Base-by-base conservation (phyloP, 2,329 filamentous ascomycete species). In the Paraphaeosphaeria sporulosa region DNA sequence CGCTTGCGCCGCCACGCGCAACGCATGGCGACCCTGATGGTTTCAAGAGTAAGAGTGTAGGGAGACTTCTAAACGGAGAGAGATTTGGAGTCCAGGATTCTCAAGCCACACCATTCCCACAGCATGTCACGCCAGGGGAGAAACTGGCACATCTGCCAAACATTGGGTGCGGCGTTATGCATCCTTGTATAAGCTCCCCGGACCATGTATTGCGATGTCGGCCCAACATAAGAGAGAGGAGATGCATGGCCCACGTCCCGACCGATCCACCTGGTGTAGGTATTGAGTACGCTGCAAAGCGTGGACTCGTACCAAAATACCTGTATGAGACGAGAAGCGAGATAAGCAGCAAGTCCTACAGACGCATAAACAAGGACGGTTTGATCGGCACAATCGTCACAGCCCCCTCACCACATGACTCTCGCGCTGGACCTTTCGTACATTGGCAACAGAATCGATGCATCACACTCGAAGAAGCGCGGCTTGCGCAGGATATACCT, bases 361-460 rank as follows among this genome's bases (percentile, higher is more conserved):
- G 79, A 0, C 82, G 90, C 0, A 74, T 89, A 0, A 64, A 79
- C 1, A 85, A 86, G 0, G 65, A 83, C 12, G 74, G 75, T 0
- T 77, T 91, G 0, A 84, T 93, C 25, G 79, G 82, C 0, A 93
- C 90, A 0, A 80, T 95, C 2, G 84, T 87, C 0, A 93, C 91
- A 0, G 60, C 0, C 75, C 83, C 8, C 23, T 67, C 68, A 0
- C 81, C 85, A 0, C 78, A 80, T 0, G 89, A 93, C 68, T 79
- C 82, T 0, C 85, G 86, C 10, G 78, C 80, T 1, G 87, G 90
- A 0, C 75, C 78, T 0, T 70, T 79, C 0, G 64, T 92, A 7
- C 92, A 95, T 71, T 94, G 89, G 87, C 71, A 80, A 0, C 83
- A 94, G 63, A 78, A 85, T 19, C 82, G 92, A 0, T 76, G 84